phyloP scores from a whole-genome alignment of 2,329 filamentous ascomycete genomes.

The Trichophyton mentagrophytes region DNA sequence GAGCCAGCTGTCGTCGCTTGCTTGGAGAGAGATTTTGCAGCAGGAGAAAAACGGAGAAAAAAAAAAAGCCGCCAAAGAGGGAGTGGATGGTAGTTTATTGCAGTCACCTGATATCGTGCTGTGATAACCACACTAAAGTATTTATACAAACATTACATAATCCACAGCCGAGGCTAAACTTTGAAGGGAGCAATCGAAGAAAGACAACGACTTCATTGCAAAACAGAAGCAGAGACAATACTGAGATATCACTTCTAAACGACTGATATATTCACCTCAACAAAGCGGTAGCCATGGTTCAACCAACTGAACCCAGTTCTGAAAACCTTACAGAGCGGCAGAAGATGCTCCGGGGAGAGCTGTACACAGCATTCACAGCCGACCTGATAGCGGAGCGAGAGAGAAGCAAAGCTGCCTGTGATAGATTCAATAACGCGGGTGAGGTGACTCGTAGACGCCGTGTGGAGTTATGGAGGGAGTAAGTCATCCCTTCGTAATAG shows the following conservation, averaged over 20 bases:
- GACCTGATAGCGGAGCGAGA: constrained; percentile 50
- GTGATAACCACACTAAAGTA: too few species aligned
- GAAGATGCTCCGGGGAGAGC: constrained; percentile 52
- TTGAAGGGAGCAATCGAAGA: too few species aligned
- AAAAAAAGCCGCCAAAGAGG: too few species aligned
- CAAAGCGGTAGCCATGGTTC: background rate
- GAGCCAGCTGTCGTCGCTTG: too few species aligned
- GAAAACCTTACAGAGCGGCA: constrained; percentile 20
- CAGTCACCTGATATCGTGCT: too few species aligned
- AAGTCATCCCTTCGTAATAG: constrained; percentile 27
- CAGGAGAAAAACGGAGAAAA: too few species aligned
- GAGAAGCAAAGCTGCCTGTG: constrained; percentile 50
- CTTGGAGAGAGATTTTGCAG: too few species aligned
- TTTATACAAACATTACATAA: too few species aligned
- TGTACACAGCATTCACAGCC: constrained; percentile 62
- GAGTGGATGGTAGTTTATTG: too few species aligned
- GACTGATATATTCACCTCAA: background rate
- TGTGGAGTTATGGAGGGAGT: constrained; percentile 61
- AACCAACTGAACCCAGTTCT: background rate
- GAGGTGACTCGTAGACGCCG: constrained; percentile 48
- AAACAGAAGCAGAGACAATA: background rate
- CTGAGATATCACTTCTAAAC: background rate
- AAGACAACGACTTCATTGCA: too few species aligned
- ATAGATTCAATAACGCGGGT: constrained; percentile 51
- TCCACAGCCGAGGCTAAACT: too few species aligned